phyloP scores from a whole-genome alignment of 805 yeast genomes.

The Komagataella ulmi region DNA sequence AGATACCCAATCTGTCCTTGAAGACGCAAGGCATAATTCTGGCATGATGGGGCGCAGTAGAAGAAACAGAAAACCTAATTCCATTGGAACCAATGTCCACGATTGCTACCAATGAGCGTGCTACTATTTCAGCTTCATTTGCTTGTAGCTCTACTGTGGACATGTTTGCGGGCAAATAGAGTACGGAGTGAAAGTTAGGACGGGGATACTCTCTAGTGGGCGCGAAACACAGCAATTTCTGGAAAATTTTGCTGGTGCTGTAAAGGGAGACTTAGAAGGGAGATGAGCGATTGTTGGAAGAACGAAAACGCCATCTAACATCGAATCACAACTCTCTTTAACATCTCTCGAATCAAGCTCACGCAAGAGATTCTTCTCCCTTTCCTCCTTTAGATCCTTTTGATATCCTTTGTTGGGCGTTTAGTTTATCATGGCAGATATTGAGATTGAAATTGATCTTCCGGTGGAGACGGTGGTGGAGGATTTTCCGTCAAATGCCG shows the following conservation, averaged over 20 bases:
- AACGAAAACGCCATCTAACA: background rate
- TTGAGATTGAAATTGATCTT: background rate
- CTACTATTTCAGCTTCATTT: constrained; percentile 42
- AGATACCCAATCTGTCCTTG: constrained; percentile 61
- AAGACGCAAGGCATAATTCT: constrained; percentile 69
- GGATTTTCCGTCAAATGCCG: background rate
- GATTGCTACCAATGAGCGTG: constrained; percentile 45
- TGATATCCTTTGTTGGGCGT: background rate
- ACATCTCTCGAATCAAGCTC: background rate
- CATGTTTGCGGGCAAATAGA: constrained; percentile 1
- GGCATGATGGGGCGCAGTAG: constrained; percentile 56
- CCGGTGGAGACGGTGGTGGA: background rate
- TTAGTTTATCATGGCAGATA: background rate
- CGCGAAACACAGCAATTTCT: background rate
- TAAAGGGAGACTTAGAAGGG: background rate
- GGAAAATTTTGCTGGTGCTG: background rate
- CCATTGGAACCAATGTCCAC: constrained; percentile 76
- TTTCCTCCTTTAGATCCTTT: background rate
- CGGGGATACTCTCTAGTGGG: background rate
- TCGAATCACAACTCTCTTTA: background rate
- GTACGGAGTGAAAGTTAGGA: background rate
- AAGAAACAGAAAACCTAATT: constrained; percentile 57
- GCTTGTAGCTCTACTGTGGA: constrained; percentile 7
- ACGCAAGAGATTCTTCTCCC: background rate
- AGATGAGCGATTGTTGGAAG: background rate